phyloP scores from a whole-genome alignment of 2,329 filamentous ascomycete species.

The Botrytis hyacinthi region DNA sequence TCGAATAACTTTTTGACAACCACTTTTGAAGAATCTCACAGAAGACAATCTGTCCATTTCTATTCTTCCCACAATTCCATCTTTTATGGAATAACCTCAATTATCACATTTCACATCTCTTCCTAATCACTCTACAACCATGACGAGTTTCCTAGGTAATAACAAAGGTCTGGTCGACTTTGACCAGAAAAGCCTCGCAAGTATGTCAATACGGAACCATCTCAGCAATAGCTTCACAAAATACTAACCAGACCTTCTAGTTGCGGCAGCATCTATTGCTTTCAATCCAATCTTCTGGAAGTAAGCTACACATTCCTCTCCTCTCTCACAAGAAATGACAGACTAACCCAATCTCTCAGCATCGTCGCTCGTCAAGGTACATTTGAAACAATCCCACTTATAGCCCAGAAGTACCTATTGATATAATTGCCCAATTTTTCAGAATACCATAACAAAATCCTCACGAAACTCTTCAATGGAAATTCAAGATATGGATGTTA shows the following conservation, averaged over 20 bases:
- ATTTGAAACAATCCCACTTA: constrained; percentile 27
- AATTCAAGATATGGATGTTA: constrained; percentile 82
- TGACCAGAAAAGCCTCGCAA: constrained; percentile 61
- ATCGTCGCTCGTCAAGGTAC: constrained; percentile 80
- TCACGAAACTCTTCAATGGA: constrained; percentile 83
- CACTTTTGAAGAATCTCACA: neutral
- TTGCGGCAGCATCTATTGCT: constrained; percentile 75
- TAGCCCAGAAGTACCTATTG: constrained; percentile 22
- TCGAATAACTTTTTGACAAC: neutral
- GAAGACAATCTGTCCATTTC: constrained; percentile 13
- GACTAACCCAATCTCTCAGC: constrained; percentile 46
- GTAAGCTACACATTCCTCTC: constrained; percentile 54
- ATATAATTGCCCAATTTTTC: constrained; percentile 23
- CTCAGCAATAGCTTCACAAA: constrained; percentile 28
- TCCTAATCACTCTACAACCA: constrained; percentile 20
- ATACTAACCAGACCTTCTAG: constrained; percentile 46
- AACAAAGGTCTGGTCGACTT: constrained; percentile 53
- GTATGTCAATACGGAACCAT: constrained; percentile 47
- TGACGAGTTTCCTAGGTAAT: constrained; percentile 33
- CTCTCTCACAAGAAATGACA: neutral
- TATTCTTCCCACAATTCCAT: neutral
- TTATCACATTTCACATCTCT: neutral
- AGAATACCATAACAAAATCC: constrained; percentile 90
- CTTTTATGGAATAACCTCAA: neutral
- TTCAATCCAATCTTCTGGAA: constrained; percentile 99